Evolutionary conservation across 257 asterid species (phyloP), one percentile per base, ranked within the genome.

Genomic region (Nicotiana tomentosiformis): DNA sequence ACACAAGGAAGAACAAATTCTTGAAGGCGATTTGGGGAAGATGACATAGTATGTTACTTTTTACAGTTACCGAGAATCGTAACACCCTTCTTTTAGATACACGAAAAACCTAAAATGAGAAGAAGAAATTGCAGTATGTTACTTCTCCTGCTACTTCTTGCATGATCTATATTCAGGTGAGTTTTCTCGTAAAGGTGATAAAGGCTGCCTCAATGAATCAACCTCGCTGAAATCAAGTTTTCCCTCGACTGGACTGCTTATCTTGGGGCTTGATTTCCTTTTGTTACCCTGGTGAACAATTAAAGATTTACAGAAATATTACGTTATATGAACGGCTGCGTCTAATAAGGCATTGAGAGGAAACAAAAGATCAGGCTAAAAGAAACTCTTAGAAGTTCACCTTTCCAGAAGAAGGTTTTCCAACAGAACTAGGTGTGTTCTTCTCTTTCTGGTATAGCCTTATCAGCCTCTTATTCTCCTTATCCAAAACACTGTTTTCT

Each of bases 171-270:
- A 84, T 82, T 93, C 94, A 1, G 97, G 95, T 11, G 97, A 91
- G 88, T 88, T 90, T 83, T 43, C 83, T 30, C 84, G 92, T 87
- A 95, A 85, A 1, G 97, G 98, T 77, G 97, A 96, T 69, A 94
- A 88, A 51, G 99, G 97, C 85, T 67, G 91, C 81, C 98, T 91
- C 66, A 74, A 86, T 39, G 90, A 83, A 51, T 92, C 96, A 66
- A 70, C 88, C 30, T 89, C 91, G 17, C 87, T 80, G 51, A 84
- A 90, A 79, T 93, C 94, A 18, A 90, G 66, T 85, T 87, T 90
- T 87, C 87, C 89, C 91, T 91, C 98, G 10, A 86, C 85, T 16
- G 91, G 89, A 78, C 91, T 86, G 88, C 91, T 83, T 86, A 65
- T 78, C 91, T 84, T 91, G 58, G 90, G 87, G 86, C 96, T 89